These are phyloP conservation scores for Botryotinia narcissicola DNA, from an alignment of 2,329 filamentous ascomycete genomes.

Conservation along the genomic window DNA sequence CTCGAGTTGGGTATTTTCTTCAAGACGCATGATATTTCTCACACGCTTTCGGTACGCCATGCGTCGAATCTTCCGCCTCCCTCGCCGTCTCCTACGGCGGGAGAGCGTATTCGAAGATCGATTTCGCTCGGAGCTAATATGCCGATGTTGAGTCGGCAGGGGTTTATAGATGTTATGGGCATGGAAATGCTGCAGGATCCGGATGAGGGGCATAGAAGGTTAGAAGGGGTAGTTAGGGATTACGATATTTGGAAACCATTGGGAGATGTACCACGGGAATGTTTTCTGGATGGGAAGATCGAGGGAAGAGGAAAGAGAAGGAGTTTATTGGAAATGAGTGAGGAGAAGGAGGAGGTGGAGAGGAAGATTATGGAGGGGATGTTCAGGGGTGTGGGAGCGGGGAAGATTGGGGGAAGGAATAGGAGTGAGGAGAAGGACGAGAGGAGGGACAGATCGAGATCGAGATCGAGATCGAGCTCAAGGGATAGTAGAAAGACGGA, in stretches of 20 bases:
- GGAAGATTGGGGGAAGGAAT: not conserved
- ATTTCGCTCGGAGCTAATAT: slow-evolving; percentile 31
- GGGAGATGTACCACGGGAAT: slow-evolving; percentile 27
- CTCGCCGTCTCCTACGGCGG: slow-evolving; percentile 20
- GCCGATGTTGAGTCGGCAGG: slow-evolving; percentile 55
- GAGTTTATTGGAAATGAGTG: slow-evolving; percentile 21
- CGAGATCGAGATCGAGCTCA: not conserved
- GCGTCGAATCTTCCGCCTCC: not conserved
- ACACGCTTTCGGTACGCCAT: slow-evolving; percentile 22
- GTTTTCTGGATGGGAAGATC: slow-evolving; percentile 24
- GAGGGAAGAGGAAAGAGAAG: slow-evolving; percentile 7
- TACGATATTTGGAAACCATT: slow-evolving; percentile 31
- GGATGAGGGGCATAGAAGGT: slow-evolving; percentile 21
- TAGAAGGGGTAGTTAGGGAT: slow-evolving; percentile 23
- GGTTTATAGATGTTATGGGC: slow-evolving; percentile 53
- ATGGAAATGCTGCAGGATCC: slow-evolving; percentile 30
- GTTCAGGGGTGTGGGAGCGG: slow-evolving; percentile 1
- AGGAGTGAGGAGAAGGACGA: not conserved
- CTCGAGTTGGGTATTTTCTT: slow-evolving; percentile 31
- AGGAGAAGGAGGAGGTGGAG: slow-evolving; percentile 16
- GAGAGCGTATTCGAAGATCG: slow-evolving; percentile 23
- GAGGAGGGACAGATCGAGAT: not conserved
- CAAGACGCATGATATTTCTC: slow-evolving; percentile 26
- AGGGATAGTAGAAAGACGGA: not conserved
- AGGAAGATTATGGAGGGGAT: slow-evolving; percentile 12